Conservation (phyloP, 2,329 filamentous ascomycete genomes). For the Talaromyces sp. region DNA sequence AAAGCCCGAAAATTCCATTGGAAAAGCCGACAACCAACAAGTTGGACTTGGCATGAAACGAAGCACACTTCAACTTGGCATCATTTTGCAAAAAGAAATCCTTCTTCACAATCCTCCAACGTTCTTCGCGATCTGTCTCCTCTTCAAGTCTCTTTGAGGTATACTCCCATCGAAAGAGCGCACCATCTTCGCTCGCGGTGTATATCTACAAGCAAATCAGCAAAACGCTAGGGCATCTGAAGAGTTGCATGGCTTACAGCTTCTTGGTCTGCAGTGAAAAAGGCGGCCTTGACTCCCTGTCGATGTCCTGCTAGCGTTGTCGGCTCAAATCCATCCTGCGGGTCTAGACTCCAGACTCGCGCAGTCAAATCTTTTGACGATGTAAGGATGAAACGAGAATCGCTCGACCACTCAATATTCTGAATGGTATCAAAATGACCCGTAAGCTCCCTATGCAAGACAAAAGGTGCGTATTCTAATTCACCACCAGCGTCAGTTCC, state of each 20-base stretch:
- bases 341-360: slow-evolving; percentile 88
- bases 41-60: slow-evolving; percentile 80
- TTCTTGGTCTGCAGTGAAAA: slow-evolving; percentile 93
- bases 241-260: slow-evolving; percentile 44
- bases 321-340: slow-evolving; percentile 81
- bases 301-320: slow-evolving; percentile 89
- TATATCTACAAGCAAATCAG: slow-evolving; percentile 59
- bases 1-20: slow-evolving; percentile 87
- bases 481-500: slow-evolving; percentile 74
- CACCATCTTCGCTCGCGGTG: slow-evolving; percentile 95
- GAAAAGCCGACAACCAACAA: slow-evolving; percentile 97
- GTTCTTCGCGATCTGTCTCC: slow-evolving; percentile 63
- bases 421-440: slow-evolving; percentile 86
- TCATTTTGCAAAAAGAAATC: slow-evolving; percentile 93
- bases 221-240: neutral
- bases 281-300: slow-evolving; percentile 88
- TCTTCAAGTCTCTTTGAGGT: slow-evolving; percentile 60
- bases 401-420: slow-evolving; percentile 90
- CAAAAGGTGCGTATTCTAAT: slow-evolving; percentile 91
- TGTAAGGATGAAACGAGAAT: slow-evolving; percentile 92
- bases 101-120: slow-evolving; percentile 86
- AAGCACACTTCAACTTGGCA: slow-evolving; percentile 82
- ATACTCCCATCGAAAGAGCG: slow-evolving; percentile 91
- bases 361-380: slow-evolving; percentile 89
- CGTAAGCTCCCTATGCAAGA: slow-evolving; percentile 78